Evolutionary conservation across 2,329 filamentous ascomycete genomes (phyloP).

Genomic region (Arthrobotrys megalospora): DNA sequence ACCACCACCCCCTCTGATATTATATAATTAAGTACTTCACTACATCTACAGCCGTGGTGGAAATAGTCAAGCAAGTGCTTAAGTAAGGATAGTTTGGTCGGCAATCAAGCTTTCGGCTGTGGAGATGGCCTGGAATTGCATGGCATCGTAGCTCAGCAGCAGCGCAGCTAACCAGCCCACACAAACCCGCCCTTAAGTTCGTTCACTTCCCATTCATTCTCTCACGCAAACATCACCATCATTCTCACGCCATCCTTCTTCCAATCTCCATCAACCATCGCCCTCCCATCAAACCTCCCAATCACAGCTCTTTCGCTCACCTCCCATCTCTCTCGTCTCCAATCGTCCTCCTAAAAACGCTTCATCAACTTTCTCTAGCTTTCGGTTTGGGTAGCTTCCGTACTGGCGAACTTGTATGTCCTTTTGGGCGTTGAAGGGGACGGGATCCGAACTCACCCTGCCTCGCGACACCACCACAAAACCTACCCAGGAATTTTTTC

Average conservation of each 20-base stretch:
- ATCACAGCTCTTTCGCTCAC: not conserved
- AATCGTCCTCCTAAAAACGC: not conserved
- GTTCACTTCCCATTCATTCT: slow-evolving; percentile 9
- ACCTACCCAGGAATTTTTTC: slow-evolving; percentile 15
- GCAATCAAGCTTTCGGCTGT: slow-evolving; percentile 25
- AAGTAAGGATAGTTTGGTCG: not conserved
- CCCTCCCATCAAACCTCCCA: not conserved
- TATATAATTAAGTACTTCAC: too few species aligned
- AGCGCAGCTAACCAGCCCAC: not conserved
- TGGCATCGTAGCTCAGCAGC: not conserved
- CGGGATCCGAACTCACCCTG: slow-evolving; percentile 51
- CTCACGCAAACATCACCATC: slow-evolving; percentile 38
- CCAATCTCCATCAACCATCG: slow-evolving; percentile 5
- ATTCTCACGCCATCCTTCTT: slow-evolving; percentile 51
- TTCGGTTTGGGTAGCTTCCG: slow-evolving; percentile 7
- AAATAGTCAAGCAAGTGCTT: too few species aligned
- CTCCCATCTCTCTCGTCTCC: not conserved
- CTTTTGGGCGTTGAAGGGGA: slow-evolving; percentile 37
- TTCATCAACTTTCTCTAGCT: not conserved
- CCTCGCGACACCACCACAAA: slow-evolving; percentile 45
- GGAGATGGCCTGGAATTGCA: slow-evolving; percentile 6
- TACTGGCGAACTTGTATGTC: not conserved
- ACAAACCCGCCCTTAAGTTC: not conserved
- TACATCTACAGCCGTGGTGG: not conserved
- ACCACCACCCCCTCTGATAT: too few species aligned